These are phyloP conservation scores for Cicer yamashitae DNA, from an alignment of 306 rosid species.

Conservation along the genomic window DNA sequence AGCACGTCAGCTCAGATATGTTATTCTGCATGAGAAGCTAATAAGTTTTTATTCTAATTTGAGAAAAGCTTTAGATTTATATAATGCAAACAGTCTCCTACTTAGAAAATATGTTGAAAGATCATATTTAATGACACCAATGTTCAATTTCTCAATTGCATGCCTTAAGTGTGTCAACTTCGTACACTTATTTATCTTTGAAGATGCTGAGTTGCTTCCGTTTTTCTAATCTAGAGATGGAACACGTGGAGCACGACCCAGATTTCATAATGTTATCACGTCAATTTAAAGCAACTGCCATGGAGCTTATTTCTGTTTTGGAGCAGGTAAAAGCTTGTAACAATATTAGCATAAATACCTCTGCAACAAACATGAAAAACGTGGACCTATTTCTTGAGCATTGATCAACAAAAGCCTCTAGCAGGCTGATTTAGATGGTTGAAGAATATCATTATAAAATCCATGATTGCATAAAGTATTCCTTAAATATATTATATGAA, in stretches of 20 bases:
- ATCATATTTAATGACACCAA: constrained; percentile 23
- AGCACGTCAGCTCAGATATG: constrained; percentile 20
- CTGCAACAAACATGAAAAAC: constrained; percentile 30
- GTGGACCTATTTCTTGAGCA: constrained; percentile 31
- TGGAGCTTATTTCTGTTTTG: constrained; percentile 89
- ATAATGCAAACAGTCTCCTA: constrained; percentile 20
- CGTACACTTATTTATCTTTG: constrained; percentile 31
- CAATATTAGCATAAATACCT: constrained; percentile 18
- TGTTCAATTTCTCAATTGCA: constrained; percentile 15
- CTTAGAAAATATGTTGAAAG: neutral
- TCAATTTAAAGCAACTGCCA: constrained; percentile 91
- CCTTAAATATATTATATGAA: constrained; percentile 42
- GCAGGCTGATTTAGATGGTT: constrained; percentile 30
- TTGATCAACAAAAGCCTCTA: constrained; percentile 24
- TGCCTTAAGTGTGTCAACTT: constrained; percentile 15
- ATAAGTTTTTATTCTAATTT: constrained; percentile 6
- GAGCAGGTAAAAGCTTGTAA: constrained; percentile 82
- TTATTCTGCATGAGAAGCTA: constrained; percentile 35
- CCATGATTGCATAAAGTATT: constrained; percentile 37
- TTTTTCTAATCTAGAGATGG: constrained; percentile 79
- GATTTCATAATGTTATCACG: constrained; percentile 84
- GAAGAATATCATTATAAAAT: constrained; percentile 26
- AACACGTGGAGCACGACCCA: constrained; percentile 94
- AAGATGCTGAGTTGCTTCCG: constrained; percentile 52
- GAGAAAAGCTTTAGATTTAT: neutral